Evolutionary conservation across 108 stramenopile genomes (phyloP).

Genomic region (Poteriospumella lacustris): DNA sequence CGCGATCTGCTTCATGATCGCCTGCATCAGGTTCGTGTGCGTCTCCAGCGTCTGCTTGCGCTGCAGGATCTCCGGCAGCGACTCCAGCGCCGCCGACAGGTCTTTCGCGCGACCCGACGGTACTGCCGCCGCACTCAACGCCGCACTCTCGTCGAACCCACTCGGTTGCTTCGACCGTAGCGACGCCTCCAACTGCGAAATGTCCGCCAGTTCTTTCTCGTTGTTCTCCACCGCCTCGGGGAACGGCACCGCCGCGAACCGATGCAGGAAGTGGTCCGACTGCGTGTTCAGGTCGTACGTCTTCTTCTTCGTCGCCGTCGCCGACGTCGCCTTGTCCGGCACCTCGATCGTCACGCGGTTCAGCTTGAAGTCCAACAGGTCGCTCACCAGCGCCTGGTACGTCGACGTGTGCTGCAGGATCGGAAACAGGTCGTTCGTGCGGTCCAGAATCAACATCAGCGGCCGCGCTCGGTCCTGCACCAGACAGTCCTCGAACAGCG

Average conservation of each 20-base stretch:
- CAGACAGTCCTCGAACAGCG: conserved; percentile 24
- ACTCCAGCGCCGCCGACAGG: conserved; percentile 71
- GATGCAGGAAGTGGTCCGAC: conserved; percentile 44
- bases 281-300: conserved; percentile 89
- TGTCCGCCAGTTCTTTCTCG: conserved; percentile 82
- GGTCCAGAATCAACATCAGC: conserved; percentile 86
- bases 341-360: conserved; percentile 73
- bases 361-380: conserved; percentile 74
- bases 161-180: conserved; percentile 61
- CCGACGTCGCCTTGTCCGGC: conserved; percentile 62
- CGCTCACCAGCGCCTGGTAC: conserved; percentile 92
- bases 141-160: no score
- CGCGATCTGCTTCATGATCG: conserved; percentile 93
- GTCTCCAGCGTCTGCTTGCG: conserved; percentile 88
- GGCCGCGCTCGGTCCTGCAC: conserved; percentile 54
- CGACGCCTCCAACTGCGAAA: conserved; percentile 66
- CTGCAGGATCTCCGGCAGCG: conserved; percentile 82
- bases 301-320: conserved; percentile 56
- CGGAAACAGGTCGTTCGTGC: conserved; percentile 83
- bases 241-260: conserved; percentile 85
- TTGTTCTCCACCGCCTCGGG: conserved; percentile 95
- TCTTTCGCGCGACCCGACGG: conserved; percentile 40
- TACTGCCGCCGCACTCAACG: conserved; percentile 20
- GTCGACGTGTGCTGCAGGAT: conserved; percentile 83
- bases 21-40: conserved; percentile 90